These are phyloP conservation scores for Diplodia scrobiculata DNA, from an alignment of 2,329 filamentous ascomycete genomes.

Conservation along the genomic window DNA sequence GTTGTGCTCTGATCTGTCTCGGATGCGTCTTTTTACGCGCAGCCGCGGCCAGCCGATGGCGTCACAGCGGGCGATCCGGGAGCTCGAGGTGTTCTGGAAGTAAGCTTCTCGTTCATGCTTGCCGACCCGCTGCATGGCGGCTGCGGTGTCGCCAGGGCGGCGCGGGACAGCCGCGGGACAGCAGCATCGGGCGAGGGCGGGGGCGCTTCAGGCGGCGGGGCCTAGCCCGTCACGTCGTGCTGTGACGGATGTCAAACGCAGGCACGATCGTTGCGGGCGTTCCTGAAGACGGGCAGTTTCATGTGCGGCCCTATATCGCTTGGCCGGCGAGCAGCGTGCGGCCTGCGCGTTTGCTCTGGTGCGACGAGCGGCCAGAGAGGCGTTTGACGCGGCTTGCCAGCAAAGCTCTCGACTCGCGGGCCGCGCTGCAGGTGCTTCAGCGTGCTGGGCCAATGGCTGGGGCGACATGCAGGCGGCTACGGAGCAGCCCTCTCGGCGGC, in stretches of 20 bases:
- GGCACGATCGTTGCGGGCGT: constrained; percentile 15
- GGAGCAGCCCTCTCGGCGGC: constrained; percentile 23
- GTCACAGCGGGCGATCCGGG: constrained; percentile 8
- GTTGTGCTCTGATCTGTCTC: constrained; percentile 21
- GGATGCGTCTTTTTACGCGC: background rate
- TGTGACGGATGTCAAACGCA: constrained; percentile 28
- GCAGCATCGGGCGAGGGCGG: background rate
- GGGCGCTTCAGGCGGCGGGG: constrained; percentile 21
- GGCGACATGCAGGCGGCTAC: constrained; percentile 18
- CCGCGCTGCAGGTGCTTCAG: constrained; percentile 21
- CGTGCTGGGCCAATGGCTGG: constrained; percentile 12
- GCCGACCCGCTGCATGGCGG: constrained; percentile 23
- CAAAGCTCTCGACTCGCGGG: constrained; percentile 1
- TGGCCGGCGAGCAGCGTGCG: constrained; percentile 9
- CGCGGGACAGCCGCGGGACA: background rate
- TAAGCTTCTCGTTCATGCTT: constrained; percentile 18
- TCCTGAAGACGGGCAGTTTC: constrained; percentile 25
- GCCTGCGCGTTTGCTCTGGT: constrained; percentile 6
- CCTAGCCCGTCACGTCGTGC: constrained; percentile 22
- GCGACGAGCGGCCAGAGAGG: constrained; percentile 5
- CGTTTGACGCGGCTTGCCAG: constrained; percentile 22
- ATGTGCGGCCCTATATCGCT: constrained; percentile 21
- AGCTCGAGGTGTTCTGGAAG: constrained; percentile 19
- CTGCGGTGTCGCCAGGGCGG: background rate
- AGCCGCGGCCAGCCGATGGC: background rate